Conservation (phyloP, 2,329 filamentous ascomycete species). For the Nannizzia gypsea region DNA sequence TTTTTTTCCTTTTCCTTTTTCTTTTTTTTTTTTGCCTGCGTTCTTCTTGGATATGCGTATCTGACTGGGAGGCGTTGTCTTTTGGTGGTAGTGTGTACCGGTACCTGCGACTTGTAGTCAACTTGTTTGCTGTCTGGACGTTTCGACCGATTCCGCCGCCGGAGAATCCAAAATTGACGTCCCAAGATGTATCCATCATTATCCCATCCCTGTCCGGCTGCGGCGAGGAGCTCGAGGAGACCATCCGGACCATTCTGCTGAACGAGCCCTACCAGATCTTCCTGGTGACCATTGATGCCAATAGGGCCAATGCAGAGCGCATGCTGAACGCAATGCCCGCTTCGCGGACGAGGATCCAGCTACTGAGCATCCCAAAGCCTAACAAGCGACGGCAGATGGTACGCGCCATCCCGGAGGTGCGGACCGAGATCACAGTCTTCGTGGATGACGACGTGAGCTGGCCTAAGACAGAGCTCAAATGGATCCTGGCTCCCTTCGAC, state of each 20-base stretch:
- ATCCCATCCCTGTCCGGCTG: conserved; percentile 84
- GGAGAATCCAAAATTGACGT: conserved; percentile 64
- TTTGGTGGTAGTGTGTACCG: conserved; percentile 60
- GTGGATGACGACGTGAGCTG: conserved; percentile 94
- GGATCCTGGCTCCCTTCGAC: conserved; percentile 89
- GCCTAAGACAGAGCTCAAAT: conserved; percentile 72
- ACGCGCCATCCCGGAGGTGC: conserved; percentile 73
- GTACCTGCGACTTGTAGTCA: conserved; percentile 74
- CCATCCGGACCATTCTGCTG: conserved; percentile 49
- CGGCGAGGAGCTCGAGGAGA: conserved; percentile 70
- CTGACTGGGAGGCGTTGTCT: no score
- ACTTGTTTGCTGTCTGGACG: conserved; percentile 71
- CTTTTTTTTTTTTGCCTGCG: conserved; percentile 9
- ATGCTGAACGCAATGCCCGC: conserved; percentile 45
- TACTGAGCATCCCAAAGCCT: conserved; percentile 68
- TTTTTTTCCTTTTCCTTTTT: background rate
- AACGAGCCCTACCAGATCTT: conserved; percentile 57
- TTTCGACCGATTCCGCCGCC: conserved; percentile 79
- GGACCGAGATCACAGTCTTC: conserved; percentile 76
- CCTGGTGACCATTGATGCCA: conserved; percentile 75
- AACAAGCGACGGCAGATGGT: conserved; percentile 95
- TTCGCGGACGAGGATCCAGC: conserved; percentile 55
- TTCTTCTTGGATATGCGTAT: background rate
- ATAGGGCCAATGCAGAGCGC: conserved; percentile 54
- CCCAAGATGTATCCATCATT: conserved; percentile 82